These are phyloP conservation scores for Schizopora paradoxa DNA, from an alignment of 1,284 basidiomycete genomes.

Conservation along the genomic window DNA sequence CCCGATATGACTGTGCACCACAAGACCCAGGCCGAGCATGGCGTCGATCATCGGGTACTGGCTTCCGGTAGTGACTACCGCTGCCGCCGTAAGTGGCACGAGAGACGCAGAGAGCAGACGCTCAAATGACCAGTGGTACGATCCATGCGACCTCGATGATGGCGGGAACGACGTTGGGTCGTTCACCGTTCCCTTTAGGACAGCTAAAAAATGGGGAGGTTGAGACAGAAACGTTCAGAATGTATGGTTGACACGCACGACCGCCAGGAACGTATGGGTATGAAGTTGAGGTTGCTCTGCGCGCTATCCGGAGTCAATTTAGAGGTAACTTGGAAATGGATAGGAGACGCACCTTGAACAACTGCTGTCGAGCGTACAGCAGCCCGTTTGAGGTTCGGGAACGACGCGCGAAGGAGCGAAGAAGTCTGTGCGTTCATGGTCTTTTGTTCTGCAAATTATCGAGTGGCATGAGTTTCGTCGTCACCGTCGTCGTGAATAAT, in stretches of 20 bases:
- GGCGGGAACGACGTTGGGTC: constrained; percentile 89
- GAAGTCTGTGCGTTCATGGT: constrained; percentile 3
- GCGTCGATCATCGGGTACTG: constrained; percentile 85
- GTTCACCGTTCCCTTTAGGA: constrained; percentile 93
- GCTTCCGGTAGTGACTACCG: constrained; percentile 67
- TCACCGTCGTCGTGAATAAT: neutral
- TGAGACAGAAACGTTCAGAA: constrained; percentile 3
- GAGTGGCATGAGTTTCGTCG: neutral
- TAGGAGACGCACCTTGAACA: too few species aligned
- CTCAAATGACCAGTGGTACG: constrained; percentile 98
- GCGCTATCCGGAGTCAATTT: neutral
- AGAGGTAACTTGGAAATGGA: constrained; percentile 12
- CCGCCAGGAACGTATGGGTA: constrained; percentile 58
- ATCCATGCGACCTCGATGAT: constrained; percentile 80
- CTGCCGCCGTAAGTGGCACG: constrained; percentile 82
- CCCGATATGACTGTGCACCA: constrained; percentile 95
- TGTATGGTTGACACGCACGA: constrained; percentile 45
- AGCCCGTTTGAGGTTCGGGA: constrained; percentile 7
- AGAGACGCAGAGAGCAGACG: constrained; percentile 84
- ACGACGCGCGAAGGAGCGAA: constrained; percentile 8
- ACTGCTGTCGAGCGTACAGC: constrained; percentile 12
- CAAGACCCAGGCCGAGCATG: constrained; percentile 77
- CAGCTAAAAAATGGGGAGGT: constrained; percentile 46
- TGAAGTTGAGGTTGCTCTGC: constrained; percentile 1
- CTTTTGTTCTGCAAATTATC: neutral